phyloP scores from a whole-genome alignment of 345 rosid species.

The Aquilaria malaccensis region DNA sequence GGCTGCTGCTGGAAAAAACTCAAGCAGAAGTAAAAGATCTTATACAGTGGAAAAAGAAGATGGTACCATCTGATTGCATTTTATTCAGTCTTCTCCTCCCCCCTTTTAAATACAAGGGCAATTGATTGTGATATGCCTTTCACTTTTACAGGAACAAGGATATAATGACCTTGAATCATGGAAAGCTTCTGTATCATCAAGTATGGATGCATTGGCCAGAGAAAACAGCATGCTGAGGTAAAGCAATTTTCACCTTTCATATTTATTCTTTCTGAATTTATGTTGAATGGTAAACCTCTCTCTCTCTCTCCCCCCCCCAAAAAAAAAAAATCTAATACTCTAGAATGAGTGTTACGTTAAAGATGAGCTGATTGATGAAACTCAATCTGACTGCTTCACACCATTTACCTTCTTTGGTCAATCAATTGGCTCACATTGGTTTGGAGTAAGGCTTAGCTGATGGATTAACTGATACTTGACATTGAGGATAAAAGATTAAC shows the following conservation, averaged over 20 bases:
- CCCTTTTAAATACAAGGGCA: no score
- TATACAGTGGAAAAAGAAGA: constrained; percentile 48
- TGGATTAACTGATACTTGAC: no score
- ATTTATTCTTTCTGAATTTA: not conserved
- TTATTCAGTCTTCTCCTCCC: not conserved
- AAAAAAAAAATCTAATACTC: no score
- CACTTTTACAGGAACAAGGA: constrained; percentile 45
- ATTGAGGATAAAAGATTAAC: no score
- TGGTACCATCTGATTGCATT: constrained; percentile 31
- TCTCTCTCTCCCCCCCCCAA: no score
- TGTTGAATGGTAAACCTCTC: not conserved
- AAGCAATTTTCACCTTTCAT: constrained; percentile 9
- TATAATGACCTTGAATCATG: constrained; percentile 46
- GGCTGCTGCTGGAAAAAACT: constrained; percentile 44
- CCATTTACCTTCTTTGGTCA: not conserved
- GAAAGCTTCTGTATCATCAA: constrained; percentile 51
- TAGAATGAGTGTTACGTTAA: no score
- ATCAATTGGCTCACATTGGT: no score
- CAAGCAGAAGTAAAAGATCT: constrained; percentile 50
- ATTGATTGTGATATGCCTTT: not conserved
- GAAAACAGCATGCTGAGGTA: constrained; percentile 74
- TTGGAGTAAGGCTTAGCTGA: no score
- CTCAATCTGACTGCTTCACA: not conserved
- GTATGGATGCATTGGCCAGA: constrained; percentile 44
- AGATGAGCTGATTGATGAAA: no score